phyloP scores from a whole-genome alignment of 2,329 filamentous ascomycete species.

The Colletotrichum sublineola region DNA sequence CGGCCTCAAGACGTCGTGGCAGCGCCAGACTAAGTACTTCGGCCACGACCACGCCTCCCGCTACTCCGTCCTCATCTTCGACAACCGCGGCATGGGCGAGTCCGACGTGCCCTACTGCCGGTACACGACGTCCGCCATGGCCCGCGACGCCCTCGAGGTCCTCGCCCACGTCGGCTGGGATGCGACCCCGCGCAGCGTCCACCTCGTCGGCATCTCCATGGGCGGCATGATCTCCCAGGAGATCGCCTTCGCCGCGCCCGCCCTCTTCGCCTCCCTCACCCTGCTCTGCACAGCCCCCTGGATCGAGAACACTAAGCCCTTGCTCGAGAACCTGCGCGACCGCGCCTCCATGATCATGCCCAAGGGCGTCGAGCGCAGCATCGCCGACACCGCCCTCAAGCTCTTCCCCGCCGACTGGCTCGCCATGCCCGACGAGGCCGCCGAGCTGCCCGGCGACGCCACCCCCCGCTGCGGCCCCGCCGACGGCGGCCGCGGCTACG shows the following conservation, averaged over 20 bases:
- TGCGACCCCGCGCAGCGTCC: constrained; percentile 59
- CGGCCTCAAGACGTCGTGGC: constrained; percentile 77
- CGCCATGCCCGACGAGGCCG: constrained; percentile 66
- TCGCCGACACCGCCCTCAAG: constrained; percentile 73
- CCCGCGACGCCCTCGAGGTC: constrained; percentile 80
- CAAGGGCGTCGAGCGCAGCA: constrained; percentile 75
- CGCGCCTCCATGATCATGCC: constrained; percentile 73
- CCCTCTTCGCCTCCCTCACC: constrained; percentile 67
- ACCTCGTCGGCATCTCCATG: constrained; percentile 85
- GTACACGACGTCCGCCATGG: constrained; percentile 90
- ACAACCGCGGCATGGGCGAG: constrained; percentile 87
- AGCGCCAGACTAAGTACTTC: constrained; percentile 86
- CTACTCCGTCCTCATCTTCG: constrained; percentile 82
- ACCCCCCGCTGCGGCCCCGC: constrained; percentile 57
- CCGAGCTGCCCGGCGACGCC: constrained; percentile 59
- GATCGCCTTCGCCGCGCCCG: constrained; percentile 68
- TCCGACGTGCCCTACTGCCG: constrained; percentile 82
- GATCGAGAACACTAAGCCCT: constrained; percentile 72
- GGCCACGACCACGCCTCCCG: constrained; percentile 76
- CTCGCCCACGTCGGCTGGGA: constrained; percentile 78
- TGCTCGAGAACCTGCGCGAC: constrained; percentile 73
- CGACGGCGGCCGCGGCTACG: constrained; percentile 54
- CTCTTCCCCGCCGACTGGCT: constrained; percentile 78
- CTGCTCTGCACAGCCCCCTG: constrained; percentile 73
- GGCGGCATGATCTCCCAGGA: constrained; percentile 96